Evolutionary conservation across 1,284 basidiomycete species (phyloP).

Genomic region (Ganoderma lingzhi): DNA sequence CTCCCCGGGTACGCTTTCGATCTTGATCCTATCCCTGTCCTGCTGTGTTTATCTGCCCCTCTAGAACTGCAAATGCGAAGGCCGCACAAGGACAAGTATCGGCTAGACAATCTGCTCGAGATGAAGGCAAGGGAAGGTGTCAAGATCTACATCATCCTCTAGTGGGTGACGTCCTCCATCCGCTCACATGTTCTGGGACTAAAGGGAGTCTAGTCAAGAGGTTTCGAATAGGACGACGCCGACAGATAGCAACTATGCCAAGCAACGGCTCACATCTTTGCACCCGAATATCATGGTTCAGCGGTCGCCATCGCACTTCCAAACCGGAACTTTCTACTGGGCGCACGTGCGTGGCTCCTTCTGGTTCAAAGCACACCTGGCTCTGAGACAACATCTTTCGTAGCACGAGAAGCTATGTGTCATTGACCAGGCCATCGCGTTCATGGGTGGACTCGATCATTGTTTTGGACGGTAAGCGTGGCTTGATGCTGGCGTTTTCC

Average conservation of each 20-base stretch:
- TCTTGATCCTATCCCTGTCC: neutral
- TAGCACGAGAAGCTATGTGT: constrained; percentile 99
- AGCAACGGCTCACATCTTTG: constrained; percentile 84
- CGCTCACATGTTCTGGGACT: neutral
- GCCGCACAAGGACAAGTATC: constrained; percentile 87
- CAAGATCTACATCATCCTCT: constrained; percentile 95
- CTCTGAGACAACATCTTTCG: constrained; percentile 15
- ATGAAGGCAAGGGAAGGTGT: constrained; percentile 96
- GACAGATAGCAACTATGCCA: constrained; percentile 92
- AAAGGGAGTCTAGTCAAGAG: constrained; percentile 74
- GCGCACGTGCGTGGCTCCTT: constrained; percentile 70
- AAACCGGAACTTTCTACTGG: constrained; percentile 98
- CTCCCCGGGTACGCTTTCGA: constrained; percentile 68
- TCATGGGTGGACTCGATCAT: constrained; percentile 97
- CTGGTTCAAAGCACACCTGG: neutral
- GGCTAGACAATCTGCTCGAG: constrained; percentile 89
- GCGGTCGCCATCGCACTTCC: constrained; percentile 96
- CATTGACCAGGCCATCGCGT: constrained; percentile 96
- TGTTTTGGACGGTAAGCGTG: constrained; percentile 81
- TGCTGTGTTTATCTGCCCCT: constrained; percentile 16
- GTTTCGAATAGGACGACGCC: constrained; percentile 98
- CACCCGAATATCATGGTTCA: constrained; percentile 98
- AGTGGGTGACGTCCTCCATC: constrained; percentile 57
- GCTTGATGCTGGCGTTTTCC: neutral
- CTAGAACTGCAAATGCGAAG: constrained; percentile 86